phyloP scores from a whole-genome alignment of 441 rosid species.

The Erodium chrysanthum region DNA sequence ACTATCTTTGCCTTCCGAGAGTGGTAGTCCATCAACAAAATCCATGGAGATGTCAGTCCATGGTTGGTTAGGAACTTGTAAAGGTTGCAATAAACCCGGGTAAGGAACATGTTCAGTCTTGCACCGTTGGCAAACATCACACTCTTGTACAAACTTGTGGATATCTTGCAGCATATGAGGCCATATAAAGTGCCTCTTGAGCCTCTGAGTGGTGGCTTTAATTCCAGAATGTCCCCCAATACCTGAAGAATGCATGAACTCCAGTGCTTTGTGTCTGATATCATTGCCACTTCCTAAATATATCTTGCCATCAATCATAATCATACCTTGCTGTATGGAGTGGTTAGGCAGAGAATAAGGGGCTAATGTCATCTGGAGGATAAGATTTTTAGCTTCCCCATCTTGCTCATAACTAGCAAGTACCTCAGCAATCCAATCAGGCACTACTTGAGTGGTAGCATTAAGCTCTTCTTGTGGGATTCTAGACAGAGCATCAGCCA shows the following conservation, averaged over 20 bases:
- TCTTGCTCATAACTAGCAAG: no score
- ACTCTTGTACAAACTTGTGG: neutral
- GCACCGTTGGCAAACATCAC: neutral
- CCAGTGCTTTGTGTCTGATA: neutral
- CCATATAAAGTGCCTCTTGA: neutral
- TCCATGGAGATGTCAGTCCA: slow-evolving; percentile 14
- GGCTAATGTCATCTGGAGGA: no score
- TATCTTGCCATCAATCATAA: neutral
- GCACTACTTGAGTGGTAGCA: no score
- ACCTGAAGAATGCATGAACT: neutral
- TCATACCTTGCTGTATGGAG: no score
- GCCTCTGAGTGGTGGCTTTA: neutral
- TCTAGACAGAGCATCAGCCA: slow-evolving; percentile 4
- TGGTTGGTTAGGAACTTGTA: neutral
- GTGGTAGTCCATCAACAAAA: neutral
- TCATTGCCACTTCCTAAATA: neutral
- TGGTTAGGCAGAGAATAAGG: no score
- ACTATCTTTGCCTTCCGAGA: neutral
- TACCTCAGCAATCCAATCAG: no score
- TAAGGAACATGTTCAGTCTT: neutral
- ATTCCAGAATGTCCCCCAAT: neutral
- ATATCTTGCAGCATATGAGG: neutral
- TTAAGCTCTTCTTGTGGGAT: neutral
- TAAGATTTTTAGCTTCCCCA: no score
- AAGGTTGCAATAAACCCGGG: neutral